Evolutionary conservation across 139 green algal species (phyloP).

Genomic region (Volvox africanus): DNA sequence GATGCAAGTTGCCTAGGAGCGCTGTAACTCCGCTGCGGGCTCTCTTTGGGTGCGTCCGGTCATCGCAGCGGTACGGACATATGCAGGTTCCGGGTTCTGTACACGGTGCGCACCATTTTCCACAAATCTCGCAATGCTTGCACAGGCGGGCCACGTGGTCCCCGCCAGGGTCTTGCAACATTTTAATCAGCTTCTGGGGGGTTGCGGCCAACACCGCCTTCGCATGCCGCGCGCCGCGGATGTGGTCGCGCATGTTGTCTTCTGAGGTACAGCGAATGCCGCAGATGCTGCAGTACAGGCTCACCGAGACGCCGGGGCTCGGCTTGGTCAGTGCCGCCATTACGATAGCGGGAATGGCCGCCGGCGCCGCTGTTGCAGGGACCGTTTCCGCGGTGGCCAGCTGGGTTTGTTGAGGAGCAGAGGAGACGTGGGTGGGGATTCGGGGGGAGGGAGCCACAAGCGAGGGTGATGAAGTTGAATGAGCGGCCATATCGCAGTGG

Average conservation of each 20-base stretch:
- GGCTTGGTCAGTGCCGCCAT: background rate
- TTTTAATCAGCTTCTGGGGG: background rate
- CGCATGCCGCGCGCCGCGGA: background rate
- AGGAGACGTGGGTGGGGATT: background rate
- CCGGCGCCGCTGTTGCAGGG: background rate
- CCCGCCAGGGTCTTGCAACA: too few species aligned
- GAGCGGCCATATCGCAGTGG: too few species aligned
- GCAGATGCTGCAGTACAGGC: constrained; percentile 17
- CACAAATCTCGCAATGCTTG: constrained; percentile 20
- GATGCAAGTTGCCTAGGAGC: too few species aligned
- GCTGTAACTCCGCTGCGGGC: too few species aligned
- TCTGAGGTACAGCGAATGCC: background rate
- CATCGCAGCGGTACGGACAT: too few species aligned
- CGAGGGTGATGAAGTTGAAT: too few species aligned
- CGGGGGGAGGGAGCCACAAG: background rate
- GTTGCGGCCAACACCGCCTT: background rate
- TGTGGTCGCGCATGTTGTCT: background rate
- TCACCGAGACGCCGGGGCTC: background rate
- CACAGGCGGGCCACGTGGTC: background rate
- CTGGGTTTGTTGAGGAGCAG: background rate
- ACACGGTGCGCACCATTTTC: background rate
- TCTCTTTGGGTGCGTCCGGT: too few species aligned
- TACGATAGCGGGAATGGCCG: background rate
- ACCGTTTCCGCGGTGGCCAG: background rate
- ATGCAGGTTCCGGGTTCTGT: too few species aligned